Base-by-base conservation (phyloP, 2,329 filamentous ascomycete genomes). In the Epichloe hybrida region DNA sequence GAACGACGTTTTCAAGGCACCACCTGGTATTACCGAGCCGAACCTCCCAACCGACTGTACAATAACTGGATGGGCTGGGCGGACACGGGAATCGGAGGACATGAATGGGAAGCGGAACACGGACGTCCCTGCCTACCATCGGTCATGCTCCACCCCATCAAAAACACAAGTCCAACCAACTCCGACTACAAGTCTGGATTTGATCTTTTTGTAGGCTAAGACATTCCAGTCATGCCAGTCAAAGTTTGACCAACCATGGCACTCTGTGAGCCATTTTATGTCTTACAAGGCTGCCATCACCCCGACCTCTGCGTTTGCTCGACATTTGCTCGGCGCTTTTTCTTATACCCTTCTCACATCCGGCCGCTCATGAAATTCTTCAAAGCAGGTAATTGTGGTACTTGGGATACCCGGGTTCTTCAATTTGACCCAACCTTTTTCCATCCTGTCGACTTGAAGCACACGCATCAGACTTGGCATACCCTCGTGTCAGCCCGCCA, bases 21-120 rank as follows among this genome's bases (percentile, higher is more conserved):
- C 39, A 81, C 77, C 1, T 82, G 78, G 79, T 81, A 81, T 62
- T 81, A 74, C 63, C 72, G 77, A 35, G 76, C 78, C 3, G 69
- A 71, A 46, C 74, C 77, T 7, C 77, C 79, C 1, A 75, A 75
- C 58, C 69, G 77, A 41, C 60, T 83, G 40, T 82, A 77, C 63
- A 79, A 80, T 66, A 81, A 81, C 64, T 80, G 77, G 72, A 73
- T 81, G 68, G 79, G 79, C 17, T 80, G 75, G 64, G 68, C 72
- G 53, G 77, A 81, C 57, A 74, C 70, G 12, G 70, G 64, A 12
- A 65, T 79, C 21, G 79, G 79, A 17, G 79, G 79, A 2, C 55
- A 64, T 39, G 65, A 72, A 45, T 82, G 78, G 78, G 79, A 83
- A 60, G 66, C 70, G 53, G 59, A 64, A 34, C 66, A 81, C 58